Evolutionary conservation across 2,329 filamentous ascomycete genomes (phyloP).

Genomic region (Cryphonectria carpinicola): DNA sequence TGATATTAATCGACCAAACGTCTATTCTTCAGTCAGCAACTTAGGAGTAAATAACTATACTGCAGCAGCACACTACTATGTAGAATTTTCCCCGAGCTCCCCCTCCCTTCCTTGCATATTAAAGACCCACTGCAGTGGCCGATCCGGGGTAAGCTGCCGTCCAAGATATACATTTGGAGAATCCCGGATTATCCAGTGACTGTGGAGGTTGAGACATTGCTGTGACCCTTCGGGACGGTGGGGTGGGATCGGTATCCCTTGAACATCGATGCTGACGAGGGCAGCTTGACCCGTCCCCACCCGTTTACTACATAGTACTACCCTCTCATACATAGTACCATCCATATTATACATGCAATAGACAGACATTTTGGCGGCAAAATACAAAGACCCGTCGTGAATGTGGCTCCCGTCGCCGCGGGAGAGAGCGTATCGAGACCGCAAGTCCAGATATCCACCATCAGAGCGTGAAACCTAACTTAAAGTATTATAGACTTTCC

Average conservation of each 20-base stretch:
- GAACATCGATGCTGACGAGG: neutral
- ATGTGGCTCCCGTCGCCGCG: neutral
- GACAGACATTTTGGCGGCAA: neutral
- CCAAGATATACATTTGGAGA: slow-evolving; percentile 2
- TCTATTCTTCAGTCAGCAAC: neutral
- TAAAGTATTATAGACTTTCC: neutral
- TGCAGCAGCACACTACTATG: neutral
- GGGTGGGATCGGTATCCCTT: slow-evolving; percentile 13
- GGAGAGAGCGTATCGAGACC: neutral
- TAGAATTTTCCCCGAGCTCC: too few relatives aligned
- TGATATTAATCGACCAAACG: neutral
- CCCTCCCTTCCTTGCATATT: neutral
- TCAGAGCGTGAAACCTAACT: neutral
- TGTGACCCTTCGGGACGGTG: slow-evolving; percentile 22
- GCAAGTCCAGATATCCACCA: neutral
- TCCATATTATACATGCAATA: neutral
- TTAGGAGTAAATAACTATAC: neutral
- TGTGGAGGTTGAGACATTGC: neutral
- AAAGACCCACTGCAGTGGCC: slow-evolving; percentile 1
- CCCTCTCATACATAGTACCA: neutral
- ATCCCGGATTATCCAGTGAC: neutral
- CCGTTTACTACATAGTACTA: neutral
- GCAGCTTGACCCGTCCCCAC: neutral
- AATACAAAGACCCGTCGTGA: neutral
- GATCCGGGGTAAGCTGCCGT: slow-evolving; percentile 13